Evolutionary conservation across 495 filamentous ascomycete species (phyloP).

Genomic region (Penicillium cosmopolitanum): DNA sequence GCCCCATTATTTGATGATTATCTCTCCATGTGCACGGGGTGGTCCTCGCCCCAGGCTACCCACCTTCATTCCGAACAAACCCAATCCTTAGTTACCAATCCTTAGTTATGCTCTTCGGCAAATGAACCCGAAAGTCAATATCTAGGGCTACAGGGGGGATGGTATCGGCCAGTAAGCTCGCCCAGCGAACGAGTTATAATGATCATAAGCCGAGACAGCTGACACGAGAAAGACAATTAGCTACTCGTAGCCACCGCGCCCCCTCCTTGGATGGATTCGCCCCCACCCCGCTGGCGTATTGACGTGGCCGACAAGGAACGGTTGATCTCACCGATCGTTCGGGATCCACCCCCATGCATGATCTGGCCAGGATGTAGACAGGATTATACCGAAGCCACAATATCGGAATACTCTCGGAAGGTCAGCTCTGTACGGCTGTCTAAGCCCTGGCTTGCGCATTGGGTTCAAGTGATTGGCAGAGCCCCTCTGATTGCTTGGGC

Average conservation of each 20-base stretch:
- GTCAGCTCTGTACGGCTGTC: background rate
- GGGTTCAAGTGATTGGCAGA: background rate
- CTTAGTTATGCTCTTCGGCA: background rate
- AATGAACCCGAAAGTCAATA: background rate
- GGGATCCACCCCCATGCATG: conserved; percentile 11
- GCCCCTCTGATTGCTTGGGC: background rate
- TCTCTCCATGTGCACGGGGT: background rate
- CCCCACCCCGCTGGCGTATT: background rate
- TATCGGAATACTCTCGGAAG: background rate
- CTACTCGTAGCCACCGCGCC: background rate
- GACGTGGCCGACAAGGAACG: conserved; percentile 8
- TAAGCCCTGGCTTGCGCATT: background rate
- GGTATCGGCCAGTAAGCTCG: background rate
- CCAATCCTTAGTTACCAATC: background rate
- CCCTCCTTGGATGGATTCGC: background rate
- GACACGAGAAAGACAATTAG: background rate
- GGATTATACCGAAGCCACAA: conserved; percentile 6
- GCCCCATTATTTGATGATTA: background rate
- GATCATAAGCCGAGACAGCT: background rate
- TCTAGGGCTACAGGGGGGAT: background rate
- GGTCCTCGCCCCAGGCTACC: too few relatives aligned
- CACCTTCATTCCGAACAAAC: too few relatives aligned
- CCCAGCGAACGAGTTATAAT: background rate
- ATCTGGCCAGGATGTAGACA: conserved; percentile 6
- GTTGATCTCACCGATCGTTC: conserved; percentile 16